Evolutionary conservation across 106 monocot genomes (phyloP), one percentile per base, ranked within the genome.

Genomic region (Vanilla planifolia): DNA sequence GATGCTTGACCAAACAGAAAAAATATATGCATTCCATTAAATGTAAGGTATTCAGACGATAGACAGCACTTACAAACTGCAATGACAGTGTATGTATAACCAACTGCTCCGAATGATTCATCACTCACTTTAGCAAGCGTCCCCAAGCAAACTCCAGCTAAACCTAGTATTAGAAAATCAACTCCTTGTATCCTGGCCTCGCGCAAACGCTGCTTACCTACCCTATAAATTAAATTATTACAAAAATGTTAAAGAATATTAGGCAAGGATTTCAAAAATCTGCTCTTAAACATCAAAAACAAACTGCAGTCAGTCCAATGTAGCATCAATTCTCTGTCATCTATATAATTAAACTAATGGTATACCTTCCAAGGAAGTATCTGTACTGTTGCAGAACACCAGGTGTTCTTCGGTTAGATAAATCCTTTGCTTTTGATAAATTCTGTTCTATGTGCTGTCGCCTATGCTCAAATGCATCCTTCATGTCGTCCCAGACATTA

Each of bases 51-150:
- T n/a, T n/a, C n/a, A 11, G 43, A 43, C 21, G 46, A 47, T 32
- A 34, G n/a, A 0, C 51, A 63, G 32, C 45, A 80, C 89, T 81
- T 89, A 89, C 89, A 89, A 60, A 89, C 89, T 60, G 89, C 89
- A 67, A 89, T 89, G 35, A 89, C 77, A 26, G 89, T 85, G 75
- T 85, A 89, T 51, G 85, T 84, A 67, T 85, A 89, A 61, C 89
- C 81, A 60, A 63, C 51, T 2, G 72, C 69, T 15, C 89, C 89
- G 55, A 89, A 85, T 60, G 77, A 70, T 58, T 85, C 89, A 60
- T 89, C 89, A 15, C 59, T 85, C 58, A 85, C 66, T 85, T 89
- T 89, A 36, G 85, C 84, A 67, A 85, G 73, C 45, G 75, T 85
- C 11, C 85, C 89, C 53, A 89, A 67, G 71, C 89, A 89, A 48